Percentiles rank a stretch among this genome's conserved stretches.
Evolutionary conservation across 2,329 filamentous ascomycete genomes (phyloP).

Genomic region (Diaporthe caulivora): DNA sequence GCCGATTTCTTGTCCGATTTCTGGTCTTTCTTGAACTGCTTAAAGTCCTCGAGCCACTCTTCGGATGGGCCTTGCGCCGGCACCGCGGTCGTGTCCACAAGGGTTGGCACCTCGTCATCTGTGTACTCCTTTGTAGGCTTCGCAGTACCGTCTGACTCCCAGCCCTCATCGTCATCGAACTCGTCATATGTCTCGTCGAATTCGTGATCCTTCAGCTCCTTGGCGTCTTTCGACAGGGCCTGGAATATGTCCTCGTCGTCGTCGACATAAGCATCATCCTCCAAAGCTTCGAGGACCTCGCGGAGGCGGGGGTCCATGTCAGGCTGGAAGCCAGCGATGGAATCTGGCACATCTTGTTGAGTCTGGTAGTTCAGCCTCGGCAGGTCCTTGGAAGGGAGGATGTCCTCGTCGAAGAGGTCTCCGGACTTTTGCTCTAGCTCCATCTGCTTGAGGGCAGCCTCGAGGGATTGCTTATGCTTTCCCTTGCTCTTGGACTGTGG

Average conservation of each 20-base stretch:
- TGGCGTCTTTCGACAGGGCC: slow-evolving; percentile 57
- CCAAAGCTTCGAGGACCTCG: slow-evolving; percentile 91
- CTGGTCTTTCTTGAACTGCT: slow-evolving; percentile 90
- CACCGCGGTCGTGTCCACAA: slow-evolving; percentile 60
- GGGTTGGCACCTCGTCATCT: slow-evolving; percentile 60
- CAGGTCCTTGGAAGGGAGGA: slow-evolving; percentile 84
- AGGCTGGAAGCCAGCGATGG: slow-evolving; percentile 92
- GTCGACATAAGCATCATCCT: slow-evolving; percentile 95
- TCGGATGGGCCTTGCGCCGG: slow-evolving; percentile 75
- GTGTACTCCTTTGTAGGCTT: slow-evolving; percentile 76
- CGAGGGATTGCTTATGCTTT: slow-evolving; percentile 82
- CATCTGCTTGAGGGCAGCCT: slow-evolving; percentile 81
- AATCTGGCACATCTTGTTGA: slow-evolving; percentile 92
- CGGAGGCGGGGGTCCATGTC: slow-evolving; percentile 96
- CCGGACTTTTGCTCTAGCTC: slow-evolving; percentile 66
- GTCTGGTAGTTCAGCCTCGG: slow-evolving; percentile 86
- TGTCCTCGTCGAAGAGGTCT: slow-evolving; percentile 77
- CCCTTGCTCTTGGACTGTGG: slow-evolving; percentile 75
- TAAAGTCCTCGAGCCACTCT: slow-evolving; percentile 93
- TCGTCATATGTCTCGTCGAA: slow-evolving; percentile 77
- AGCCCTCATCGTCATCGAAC: slow-evolving; percentile 80
- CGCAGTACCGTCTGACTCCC: slow-evolving; percentile 94
- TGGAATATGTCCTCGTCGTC: slow-evolving; percentile 88
- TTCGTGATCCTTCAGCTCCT: slow-evolving; percentile 74
- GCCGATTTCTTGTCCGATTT: slow-evolving; percentile 58